A percentile compares a stretch with the other conserved stretches of the same genome.
phyloP scores from a whole-genome alignment of 2,329 filamentous ascomycete genomes.

The Paraphoma sp. region DNA sequence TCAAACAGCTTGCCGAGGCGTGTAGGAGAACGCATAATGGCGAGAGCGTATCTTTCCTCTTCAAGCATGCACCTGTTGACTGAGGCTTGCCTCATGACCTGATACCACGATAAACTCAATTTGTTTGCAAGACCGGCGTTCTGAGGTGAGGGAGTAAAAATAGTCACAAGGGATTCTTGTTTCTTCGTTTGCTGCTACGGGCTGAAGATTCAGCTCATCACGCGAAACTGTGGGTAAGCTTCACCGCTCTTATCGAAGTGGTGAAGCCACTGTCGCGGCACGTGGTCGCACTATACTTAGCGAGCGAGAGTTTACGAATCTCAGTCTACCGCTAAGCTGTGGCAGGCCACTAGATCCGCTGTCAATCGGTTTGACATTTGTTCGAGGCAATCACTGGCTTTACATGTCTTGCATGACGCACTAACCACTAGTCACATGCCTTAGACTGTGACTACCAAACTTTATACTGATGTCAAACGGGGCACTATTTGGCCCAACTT shows the following conservation, averaged over 20 bases:
- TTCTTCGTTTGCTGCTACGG: constrained; percentile 3
- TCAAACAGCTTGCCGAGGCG: constrained; percentile 66
- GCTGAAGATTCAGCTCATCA: constrained; percentile 7
- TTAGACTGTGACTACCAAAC: constrained; percentile 16
- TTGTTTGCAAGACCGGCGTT: constrained; percentile 20
- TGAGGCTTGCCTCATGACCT: constrained; percentile 8
- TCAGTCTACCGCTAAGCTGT: constrained; percentile 15
- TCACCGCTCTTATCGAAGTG: constrained; percentile 11
- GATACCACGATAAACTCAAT: constrained; percentile 4
- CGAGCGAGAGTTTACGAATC: constrained; percentile 18
- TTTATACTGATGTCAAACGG: constrained; percentile 25
- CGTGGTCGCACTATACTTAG: constrained; percentile 16
- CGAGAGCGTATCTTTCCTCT: constrained; percentile 72
- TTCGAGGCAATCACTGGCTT: constrained; percentile 5
- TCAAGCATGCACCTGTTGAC: constrained; percentile 68
- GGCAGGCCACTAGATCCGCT: constrained; percentile 21
- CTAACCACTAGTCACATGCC: constrained; percentile 17
- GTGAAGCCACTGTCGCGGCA: constrained; percentile 22
- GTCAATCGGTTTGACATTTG: constrained; percentile 27
- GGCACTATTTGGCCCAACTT: constrained; percentile 2
- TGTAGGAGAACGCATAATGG: constrained; percentile 77
- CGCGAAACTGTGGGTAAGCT: background rate
- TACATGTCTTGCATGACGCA: constrained; percentile 10
- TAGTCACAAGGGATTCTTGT: constrained; percentile 11
- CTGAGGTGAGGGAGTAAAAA: constrained; percentile 13